These are phyloP conservation scores for Colletotrichum karsti DNA, from an alignment of 2,329 filamentous ascomycete genomes.

Conservation along the genomic window DNA sequence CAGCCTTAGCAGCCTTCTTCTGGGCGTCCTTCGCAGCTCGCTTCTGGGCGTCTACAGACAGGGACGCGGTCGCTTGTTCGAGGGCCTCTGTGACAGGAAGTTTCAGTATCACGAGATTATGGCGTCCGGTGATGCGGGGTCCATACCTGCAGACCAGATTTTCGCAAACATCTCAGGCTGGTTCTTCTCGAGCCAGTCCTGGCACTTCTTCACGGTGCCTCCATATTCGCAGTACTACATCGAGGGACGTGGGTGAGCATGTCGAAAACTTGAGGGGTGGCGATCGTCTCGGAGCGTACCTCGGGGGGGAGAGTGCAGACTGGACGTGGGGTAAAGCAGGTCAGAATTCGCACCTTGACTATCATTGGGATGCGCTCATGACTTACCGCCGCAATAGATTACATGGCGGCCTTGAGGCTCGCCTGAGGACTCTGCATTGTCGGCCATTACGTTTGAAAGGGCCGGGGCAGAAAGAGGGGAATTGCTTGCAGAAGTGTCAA, in stretches of 20 bases:
- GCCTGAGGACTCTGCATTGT: slow-evolving; percentile 53
- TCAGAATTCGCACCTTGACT: slow-evolving; percentile 19
- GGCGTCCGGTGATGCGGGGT: not conserved
- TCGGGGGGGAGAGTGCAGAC: slow-evolving; percentile 73
- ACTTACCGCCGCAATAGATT: slow-evolving; percentile 67
- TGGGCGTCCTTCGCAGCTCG: slow-evolving; percentile 94
- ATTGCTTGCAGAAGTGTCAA: slow-evolving; percentile 28
- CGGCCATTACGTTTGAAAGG: slow-evolving; percentile 56
- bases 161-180: slow-evolving; percentile 77
- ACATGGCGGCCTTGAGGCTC: slow-evolving; percentile 62
- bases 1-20: slow-evolving; percentile 96
- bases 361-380: not conserved
- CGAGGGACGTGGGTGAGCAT: not conserved
- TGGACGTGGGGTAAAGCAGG: slow-evolving; percentile 37
- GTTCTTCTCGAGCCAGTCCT: slow-evolving; percentile 88
- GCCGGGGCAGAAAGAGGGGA: slow-evolving; percentile 9
- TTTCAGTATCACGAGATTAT: not conserved
- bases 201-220: slow-evolving; percentile 94
- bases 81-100: slow-evolving; percentile 69
- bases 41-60: slow-evolving; percentile 92
- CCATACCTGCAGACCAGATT: slow-evolving; percentile 86
- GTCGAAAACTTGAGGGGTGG: not conserved
- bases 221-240: slow-evolving; percentile 97
- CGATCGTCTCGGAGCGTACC: slow-evolving; percentile 48
- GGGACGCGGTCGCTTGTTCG: slow-evolving; percentile 82